Base-by-base conservation (phyloP, 2,329 filamentous ascomycete genomes). In the Paecilomyces sp. region DNA sequence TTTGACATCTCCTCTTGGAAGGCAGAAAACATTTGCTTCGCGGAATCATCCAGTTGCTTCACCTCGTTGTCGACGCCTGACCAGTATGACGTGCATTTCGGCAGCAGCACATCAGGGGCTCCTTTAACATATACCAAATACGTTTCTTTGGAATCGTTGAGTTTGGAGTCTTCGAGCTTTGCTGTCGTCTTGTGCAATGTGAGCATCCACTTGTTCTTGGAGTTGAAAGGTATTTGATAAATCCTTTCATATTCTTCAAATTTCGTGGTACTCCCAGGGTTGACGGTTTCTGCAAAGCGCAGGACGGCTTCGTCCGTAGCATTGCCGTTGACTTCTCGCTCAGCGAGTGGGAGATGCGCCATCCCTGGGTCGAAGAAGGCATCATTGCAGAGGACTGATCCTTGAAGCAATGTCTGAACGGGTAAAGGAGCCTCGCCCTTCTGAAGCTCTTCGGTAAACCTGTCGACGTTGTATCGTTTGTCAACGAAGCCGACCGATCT, bases 201-300 rank as follows among this genome's bases (percentile, higher is more conserved):
- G 57, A 92, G 83, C 85, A 91, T 92, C 74, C 86, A 92, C 72
- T 92, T 92, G 76, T 92, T 92, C 77, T 91, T 90, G 72, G 87
- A 90, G 76, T 92, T 92, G 76, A 92, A 92, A 0, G 88, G 86
- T 24, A 90, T 79, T 59, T 89, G 85, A 66, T 87, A 91, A 2
- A 85, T 81, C 58, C 84, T 85, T 51, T 82, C 81, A 85, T 87
- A 91, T 62, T 81, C 25, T 76, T 11, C 84, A 81, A 7, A 86
- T 76, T 54, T 86, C 80, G 0, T 81, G 73, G 0, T 18, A 18
- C 41, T 47, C 9, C 88, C 83, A 0, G 83, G 76, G 0, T 82
- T 82, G 58, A 91, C 77, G 3, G 77, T 78, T 70, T 92, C 88
- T 0, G 88, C 85, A 57, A 92, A 88, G 55, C 88, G 83, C 12